Evolutionary conservation across 257 asterid species (phyloP), one percentile per base, ranked within the genome.

Genomic region (Knoxia roxburghii): DNA sequence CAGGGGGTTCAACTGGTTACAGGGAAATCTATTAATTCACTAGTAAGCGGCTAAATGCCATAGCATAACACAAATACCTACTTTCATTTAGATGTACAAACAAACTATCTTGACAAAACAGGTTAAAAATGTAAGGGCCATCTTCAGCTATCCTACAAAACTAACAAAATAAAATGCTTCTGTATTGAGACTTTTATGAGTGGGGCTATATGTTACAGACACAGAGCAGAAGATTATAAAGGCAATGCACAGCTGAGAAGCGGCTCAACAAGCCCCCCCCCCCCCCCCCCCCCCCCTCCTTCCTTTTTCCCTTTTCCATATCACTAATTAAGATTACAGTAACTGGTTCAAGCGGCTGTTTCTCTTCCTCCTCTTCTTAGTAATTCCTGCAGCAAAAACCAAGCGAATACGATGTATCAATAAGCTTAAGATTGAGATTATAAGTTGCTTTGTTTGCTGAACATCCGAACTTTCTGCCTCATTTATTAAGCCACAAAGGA

Each of bases 291-390:
- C 65, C 20, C 37, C 20, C 18, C n/a, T 23, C 15, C 41, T 48
- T 43, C 45, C 40, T 33, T 13, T 18, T n/a, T 60, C 14, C 5
- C 21, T 45, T n/a, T 68, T 26, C 35, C 29, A 37, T 48, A 5
- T 2, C 37, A 24, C 6, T 39, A 6, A 24, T 57, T 4, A 18
- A 55, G 3, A 24, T 17, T n/a, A 37, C 51, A n/a, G 39, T 8
- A 54, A 52, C 17, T 51, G 71, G 78, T 63, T 80, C 80, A 83
- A 52, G 75, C 73, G 60, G 88, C 95, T 63, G 95, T 67, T 65
- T 82, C 87, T 55, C 82, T 89, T 56, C 82, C 95, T 75, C 81
- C 91, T 77, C 92, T 86, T 81, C 84, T 84, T 70, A 92, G 86
- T 78, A 89, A 78, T 45, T 89, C 98, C 96, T 92, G 89, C 23